These are phyloP conservation scores for Arthrobotrys megalospora DNA, from an alignment of 2,329 filamentous ascomycete genomes.

Conservation along the genomic window DNA sequence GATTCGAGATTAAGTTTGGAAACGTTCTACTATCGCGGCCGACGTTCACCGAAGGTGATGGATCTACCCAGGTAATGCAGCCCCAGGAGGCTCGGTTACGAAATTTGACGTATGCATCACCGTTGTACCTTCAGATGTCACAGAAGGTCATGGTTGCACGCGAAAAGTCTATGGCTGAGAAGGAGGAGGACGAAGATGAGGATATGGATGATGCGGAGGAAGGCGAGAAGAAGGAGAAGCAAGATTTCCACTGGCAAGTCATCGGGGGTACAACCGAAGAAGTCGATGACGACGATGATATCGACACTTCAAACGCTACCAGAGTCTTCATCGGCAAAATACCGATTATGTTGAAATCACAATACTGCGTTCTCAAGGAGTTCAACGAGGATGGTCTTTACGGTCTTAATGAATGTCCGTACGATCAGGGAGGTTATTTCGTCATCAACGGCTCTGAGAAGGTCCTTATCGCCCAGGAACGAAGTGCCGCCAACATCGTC, in stretches of 20 bases:
- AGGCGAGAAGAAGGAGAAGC: conserved; percentile 65
- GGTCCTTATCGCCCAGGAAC: conserved; percentile 96
- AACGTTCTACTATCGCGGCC: conserved; percentile 90
- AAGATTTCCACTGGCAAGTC: conserved; percentile 65
- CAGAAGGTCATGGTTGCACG: conserved; percentile 84
- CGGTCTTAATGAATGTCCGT: conserved; percentile 94
- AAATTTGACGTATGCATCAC: conserved; percentile 94
- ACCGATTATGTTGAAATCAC: conserved; percentile 97
- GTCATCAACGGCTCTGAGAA: conserved; percentile 99
- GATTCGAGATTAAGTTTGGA: conserved; percentile 96
- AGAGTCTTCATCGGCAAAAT: conserved; percentile 92
- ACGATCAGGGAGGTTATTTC: conserved; percentile 98
- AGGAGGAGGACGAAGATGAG: conserved; percentile 75
- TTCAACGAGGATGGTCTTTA: conserved; percentile 89
- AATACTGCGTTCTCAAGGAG: conserved; percentile 89
- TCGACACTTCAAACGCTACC: conserved; percentile 65
- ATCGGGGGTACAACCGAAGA: conserved; percentile 68
- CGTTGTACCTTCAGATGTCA: conserved; percentile 88
- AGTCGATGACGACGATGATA: conserved; percentile 70
- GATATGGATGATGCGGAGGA: conserved; percentile 67
- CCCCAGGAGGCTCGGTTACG: conserved; percentile 96
- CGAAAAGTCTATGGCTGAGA: conserved; percentile 77
- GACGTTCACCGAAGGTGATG: conserved; percentile 92
- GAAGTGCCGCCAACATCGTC: conserved; percentile 97
- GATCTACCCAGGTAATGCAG: conserved; percentile 85